Percentiles rank a stretch among this genome's conserved stretches.
These are phyloP conservation scores for Exserohilum rostratum DNA, from an alignment of 2,329 filamentous ascomycete species.

Conservation along the genomic window DNA sequence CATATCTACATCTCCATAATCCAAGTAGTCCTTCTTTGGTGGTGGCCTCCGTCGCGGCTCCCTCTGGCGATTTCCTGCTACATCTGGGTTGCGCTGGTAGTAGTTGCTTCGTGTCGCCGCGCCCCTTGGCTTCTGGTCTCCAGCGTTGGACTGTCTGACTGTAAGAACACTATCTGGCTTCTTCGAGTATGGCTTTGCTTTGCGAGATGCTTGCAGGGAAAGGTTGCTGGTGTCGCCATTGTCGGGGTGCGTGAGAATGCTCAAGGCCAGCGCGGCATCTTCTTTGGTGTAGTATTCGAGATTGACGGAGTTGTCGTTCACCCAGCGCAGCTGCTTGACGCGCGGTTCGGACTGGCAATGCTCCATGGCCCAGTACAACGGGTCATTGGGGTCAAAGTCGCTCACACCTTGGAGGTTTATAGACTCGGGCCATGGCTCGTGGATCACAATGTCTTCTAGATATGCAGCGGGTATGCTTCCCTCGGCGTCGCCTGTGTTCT, in stretches of 20 bases:
- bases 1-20: slow-evolving; percentile 39
- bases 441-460: slow-evolving; percentile 37
- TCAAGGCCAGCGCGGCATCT: slow-evolving; percentile 61
- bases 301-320: slow-evolving; percentile 91
- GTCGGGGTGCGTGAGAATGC: slow-evolving; percentile 60
- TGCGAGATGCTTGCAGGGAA: slow-evolving; percentile 66
- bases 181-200: slow-evolving; percentile 69
- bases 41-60: slow-evolving; percentile 60
- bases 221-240: slow-evolving; percentile 46
- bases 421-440: slow-evolving; percentile 61
- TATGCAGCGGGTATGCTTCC: slow-evolving; percentile 41
- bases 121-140: slow-evolving; percentile 79
- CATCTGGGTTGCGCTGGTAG: slow-evolving; percentile 89
- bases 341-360: slow-evolving; percentile 66
- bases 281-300: slow-evolving; percentile 71
- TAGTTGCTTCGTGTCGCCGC: slow-evolving; percentile 85
- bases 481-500: slow-evolving; percentile 8
- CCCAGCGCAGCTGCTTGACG: slow-evolving; percentile 77
- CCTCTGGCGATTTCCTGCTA: slow-evolving; percentile 67
- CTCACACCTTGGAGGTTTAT: slow-evolving; percentile 86
- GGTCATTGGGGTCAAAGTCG: slow-evolving; percentile 77
- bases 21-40: slow-evolving; percentile 33
- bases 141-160: slow-evolving; percentile 73
- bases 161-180: slow-evolving; percentile 73
- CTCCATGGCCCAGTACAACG: slow-evolving; percentile 74